Percentiles rank a stretch among this genome's conserved stretches.
These are phyloP conservation scores for Zychaea mexicana DNA, from an alignment of 371 early-diverging fungal species.

Conservation along the genomic window DNA sequence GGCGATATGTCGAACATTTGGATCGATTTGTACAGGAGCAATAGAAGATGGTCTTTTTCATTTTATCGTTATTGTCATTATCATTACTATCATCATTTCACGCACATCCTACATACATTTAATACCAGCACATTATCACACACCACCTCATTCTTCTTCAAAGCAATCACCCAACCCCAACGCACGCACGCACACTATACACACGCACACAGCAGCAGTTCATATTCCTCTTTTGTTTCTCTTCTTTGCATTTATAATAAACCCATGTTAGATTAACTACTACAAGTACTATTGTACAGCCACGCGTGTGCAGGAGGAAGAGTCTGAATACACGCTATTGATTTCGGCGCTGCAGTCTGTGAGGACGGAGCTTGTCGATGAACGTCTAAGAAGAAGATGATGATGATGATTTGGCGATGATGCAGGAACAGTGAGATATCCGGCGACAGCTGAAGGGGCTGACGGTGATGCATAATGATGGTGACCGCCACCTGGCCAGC, in stretches of 20 bases:
- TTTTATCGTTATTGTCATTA: no score
- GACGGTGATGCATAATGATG: conserved; percentile 19
- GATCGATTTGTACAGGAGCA: conserved; percentile 48
- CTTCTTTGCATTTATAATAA: conserved; percentile 3
- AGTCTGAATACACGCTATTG: conserved; percentile 8
- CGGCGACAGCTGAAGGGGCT: neutral
- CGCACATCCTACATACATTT: neutral
- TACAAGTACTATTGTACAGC: conserved; percentile 4
- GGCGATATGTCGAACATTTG: conserved; percentile 54
- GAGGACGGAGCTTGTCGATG: conserved; percentile 9
- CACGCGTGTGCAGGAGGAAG: conserved; percentile 9
- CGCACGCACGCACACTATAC: neutral
- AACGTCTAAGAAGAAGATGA: neutral
- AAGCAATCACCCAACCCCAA: neutral
- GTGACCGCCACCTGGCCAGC: neutral
- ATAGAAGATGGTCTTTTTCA: no score
- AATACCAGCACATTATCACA: neutral
- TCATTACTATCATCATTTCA: no score
- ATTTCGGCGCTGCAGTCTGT: conserved; percentile 14
- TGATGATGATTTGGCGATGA: neutral
- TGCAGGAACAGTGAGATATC: conserved; percentile 30
- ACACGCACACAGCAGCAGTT: neutral
- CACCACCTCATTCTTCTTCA: neutral
- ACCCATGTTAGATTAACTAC: neutral
- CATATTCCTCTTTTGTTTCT: neutral